A percentile compares a stretch with the other conserved stretches of the same genome.
Conservation (phyloP, 352 stramenopile genomes). For the Thalassiosira livingstoniorum region DNA sequence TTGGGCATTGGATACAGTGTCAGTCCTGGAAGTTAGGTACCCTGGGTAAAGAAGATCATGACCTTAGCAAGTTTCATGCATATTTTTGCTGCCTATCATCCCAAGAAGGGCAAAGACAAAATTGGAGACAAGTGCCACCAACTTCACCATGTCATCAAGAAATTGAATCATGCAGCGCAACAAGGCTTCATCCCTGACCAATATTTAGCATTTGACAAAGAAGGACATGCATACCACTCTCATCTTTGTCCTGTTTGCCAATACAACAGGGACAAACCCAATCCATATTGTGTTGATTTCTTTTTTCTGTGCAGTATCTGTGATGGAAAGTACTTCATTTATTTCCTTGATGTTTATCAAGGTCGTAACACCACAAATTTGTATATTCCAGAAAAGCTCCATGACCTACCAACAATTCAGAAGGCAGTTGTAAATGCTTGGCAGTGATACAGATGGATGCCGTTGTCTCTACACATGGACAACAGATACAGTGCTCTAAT, state of each 20-base stretch:
- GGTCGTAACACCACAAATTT: neutral
- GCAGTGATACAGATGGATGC: neutral
- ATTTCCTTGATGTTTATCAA: neutral
- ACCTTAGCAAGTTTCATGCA: neutral
- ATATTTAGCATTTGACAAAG: neutral
- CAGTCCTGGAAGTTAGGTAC: no score
- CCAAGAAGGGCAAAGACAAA: neutral
- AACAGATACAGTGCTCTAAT: neutral
- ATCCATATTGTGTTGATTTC: neutral
- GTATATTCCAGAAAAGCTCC: neutral
- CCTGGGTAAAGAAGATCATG: neutral
- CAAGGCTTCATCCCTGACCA: neutral
- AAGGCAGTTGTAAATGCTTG: neutral
- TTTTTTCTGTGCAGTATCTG: neutral
- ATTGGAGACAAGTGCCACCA: neutral
- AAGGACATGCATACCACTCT: neutral
- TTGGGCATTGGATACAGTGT: no score
- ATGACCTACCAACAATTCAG: neutral
- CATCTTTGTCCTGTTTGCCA: neutral
- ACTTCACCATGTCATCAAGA: neutral
- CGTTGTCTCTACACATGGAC: neutral
- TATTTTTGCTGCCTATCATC: neutral
- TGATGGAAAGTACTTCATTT: neutral
- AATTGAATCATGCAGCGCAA: neutral
- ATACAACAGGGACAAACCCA: neutral